Evolutionary conservation across 352 stramenopile genomes (phyloP), one percentile per base, ranked within the genome.

Genomic region (Thraustochytrium striatum): DNA sequence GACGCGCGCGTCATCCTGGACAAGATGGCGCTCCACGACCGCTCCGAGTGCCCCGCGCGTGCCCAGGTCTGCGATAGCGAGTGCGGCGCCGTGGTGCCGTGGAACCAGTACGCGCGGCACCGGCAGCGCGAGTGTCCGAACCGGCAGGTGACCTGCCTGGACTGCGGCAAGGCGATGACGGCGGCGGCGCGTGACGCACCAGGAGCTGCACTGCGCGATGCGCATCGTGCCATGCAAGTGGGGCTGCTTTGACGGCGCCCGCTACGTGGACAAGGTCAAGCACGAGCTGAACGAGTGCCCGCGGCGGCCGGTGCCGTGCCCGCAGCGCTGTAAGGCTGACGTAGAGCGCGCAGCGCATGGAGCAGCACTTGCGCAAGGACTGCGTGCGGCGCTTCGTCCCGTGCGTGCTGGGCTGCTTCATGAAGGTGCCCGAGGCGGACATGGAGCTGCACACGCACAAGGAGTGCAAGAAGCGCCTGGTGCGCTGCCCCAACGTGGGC

Each of bases 131-230:
- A 73, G 16, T 83, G 80, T 44, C 44, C 43, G 28, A 28, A 83
- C 13, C 72, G 80, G 13, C 8, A 30, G 28, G 80, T 83, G 35
- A 57, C 44, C 13, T 83, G 80, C 68, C 55, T 61, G 19, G 59
- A 58, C 53, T 83, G 80, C 59, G 72, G 72, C 19, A 81, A 83
- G 52, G 65, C 80, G 50, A 52, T 83, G 78, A 33, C 52, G 32
- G 80, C 80, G 16, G 33, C 72, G 28, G 39, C 72, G 72, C 32
- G 80, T 53, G n/a, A 19, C 25, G 2, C 80, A 83, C 57, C 75
- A 83, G 65, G n/a, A 82, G 21, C 50, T 73, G 16, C 32, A 52
- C 11, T 83, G 80, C 39, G 50, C 65, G 0, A n/a, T 65, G 47
- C 33, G 57, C n/a, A 83, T 82, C 33, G 50, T 83, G 3, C 19